Percentiles rank a stretch among this genome's conserved stretches.
phyloP scores from a whole-genome alignment of 169 alveolate species.

The Plasmodium coatneyi region DNA sequence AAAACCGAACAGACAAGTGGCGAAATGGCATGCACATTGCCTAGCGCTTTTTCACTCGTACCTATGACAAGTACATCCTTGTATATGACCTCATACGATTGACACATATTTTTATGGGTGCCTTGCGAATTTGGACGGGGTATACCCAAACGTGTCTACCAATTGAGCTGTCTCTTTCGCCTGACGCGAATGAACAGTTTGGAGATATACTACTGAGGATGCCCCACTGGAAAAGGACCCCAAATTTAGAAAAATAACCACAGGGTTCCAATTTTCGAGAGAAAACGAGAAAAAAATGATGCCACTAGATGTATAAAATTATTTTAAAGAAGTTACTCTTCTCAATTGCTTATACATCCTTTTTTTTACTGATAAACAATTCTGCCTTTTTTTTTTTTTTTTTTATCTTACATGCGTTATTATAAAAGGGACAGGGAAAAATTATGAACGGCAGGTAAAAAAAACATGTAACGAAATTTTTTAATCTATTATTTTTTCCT shows the following conservation, averaged over 20 bases:
- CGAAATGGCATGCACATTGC: not conserved
- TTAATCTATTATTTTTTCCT: not conserved
- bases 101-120: not conserved
- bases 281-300: too few species aligned
- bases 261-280: not conserved
- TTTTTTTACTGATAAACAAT: not conserved
- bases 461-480: not conserved
- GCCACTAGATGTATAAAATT: not conserved
- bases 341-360: not conserved
- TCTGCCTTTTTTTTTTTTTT: not conserved
- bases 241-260: not conserved
- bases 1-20: not conserved
- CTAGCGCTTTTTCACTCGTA: not conserved
- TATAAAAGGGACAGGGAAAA: not conserved
- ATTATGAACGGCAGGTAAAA: not conserved
- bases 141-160: not conserved
- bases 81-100: not conserved
- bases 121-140: not conserved
- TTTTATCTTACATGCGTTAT: not conserved
- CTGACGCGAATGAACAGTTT: not conserved
- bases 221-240: not conserved
- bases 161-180: not conserved
- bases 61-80: not conserved
- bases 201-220: not conserved
- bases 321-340: not conserved